Evolutionary conservation across 345 rosid species (phyloP), one percentile per base, ranked within the genome.

Genomic region (Dovyalis caffra): DNA sequence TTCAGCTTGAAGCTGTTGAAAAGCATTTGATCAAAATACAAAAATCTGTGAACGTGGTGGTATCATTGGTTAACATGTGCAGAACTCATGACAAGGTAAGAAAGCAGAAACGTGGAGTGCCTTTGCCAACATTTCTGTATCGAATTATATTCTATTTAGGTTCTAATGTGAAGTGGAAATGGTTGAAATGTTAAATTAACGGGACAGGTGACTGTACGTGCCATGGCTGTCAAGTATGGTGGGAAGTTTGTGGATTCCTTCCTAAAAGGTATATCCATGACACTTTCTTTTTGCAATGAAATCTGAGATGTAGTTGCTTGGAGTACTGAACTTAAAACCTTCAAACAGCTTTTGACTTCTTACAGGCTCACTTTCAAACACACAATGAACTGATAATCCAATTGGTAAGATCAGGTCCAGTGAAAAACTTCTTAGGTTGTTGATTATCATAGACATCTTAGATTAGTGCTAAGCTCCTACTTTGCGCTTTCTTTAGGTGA

Each of bases 141-240:
- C 60, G 0, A 60, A 51, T 61, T 68, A 21, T n/a, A n/a, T n/a
- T n/a, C n/a, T 53, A 14, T 18, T 69, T 57, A 26, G 51, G 25
- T 49, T 56, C 45, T 61, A 16, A 74, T 51, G 58, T n/a, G 31
- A 29, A 28, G 58, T 43, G 21, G 29, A 65, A 62, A 49, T 37
- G 31, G 31, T 76, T 77, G 76, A 64, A 72, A 34, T 71, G 21
- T 43, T 71, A 34, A 69, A 68, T 47, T 77, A 45, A 70, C 57
- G 38, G 61, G 66, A 53, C 86, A 93, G 98, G 90, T 91, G 26
- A 69, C 82, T 38, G 77, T 88, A 72, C 97, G 84, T 81, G 89
- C 91, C 69, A 82, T 91, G 94, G 93, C 94, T 81, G 88, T 93
- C 82, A 93, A 93, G 78, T 93, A 85, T 72, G 92, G 98, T 43